Evolutionary conservation across 257 asterid species (phyloP).

Genomic region (Mentha longifolia): DNA sequence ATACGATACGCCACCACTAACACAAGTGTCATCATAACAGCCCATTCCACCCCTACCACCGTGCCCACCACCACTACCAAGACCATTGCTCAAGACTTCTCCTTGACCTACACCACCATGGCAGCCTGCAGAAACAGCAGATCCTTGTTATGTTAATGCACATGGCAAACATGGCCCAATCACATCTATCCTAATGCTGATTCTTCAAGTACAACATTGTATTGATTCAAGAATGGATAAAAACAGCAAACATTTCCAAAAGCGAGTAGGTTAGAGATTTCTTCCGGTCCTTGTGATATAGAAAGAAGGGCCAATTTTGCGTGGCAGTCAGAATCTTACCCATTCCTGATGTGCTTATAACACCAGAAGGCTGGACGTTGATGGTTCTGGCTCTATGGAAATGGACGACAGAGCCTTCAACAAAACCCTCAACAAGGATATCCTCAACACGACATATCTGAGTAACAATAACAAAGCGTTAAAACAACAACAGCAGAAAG

Average conservation of each 20-base stretch:
- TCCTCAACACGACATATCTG: conserved; percentile 99
- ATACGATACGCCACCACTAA: conserved; percentile 82
- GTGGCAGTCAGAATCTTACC: conserved; percentile 52
- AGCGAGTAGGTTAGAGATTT: not conserved
- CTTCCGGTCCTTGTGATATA: not conserved
- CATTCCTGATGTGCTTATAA: conserved; percentile 92
- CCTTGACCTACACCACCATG: conserved; percentile 91
- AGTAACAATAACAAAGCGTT: conserved; percentile 22
- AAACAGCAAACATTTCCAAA: conserved; percentile 20
- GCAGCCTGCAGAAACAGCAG: conserved; percentile 69
- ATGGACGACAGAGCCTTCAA: conserved; percentile 98
- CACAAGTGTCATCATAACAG: conserved; percentile 71
- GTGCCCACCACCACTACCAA: conserved; percentile 97
- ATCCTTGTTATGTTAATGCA: conserved; percentile 22
- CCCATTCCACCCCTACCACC: conserved; percentile 97
- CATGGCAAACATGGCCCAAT: not conserved
- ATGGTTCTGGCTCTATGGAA: conserved; percentile 94
- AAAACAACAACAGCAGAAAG: conserved; percentile 15
- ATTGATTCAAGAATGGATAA: conserved; percentile 19
- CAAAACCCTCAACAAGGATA: conserved; percentile 86
- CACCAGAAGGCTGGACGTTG: conserved; percentile 70
- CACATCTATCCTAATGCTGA: conserved; percentile 2
- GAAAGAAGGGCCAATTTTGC: not conserved
- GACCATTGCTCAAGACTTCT: conserved; percentile 56
- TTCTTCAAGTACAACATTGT: not conserved